Evolutionary conservation across 805 yeast genomes (phyloP), one percentile per base, ranked within the genome.

Genomic region (Kregervanrija delftensis): DNA sequence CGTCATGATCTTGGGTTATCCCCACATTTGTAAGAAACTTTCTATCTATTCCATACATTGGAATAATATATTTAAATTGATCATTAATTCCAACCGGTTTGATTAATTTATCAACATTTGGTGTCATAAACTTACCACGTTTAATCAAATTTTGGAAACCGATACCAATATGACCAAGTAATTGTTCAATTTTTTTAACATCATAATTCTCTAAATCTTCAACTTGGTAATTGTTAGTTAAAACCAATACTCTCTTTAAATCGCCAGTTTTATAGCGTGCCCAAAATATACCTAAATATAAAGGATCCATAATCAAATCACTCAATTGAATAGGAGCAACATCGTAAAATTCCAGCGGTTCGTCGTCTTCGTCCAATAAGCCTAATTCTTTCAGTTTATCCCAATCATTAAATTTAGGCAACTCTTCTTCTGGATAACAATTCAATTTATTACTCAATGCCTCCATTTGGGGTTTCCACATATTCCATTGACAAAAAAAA

Each of bases 41-140:
- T 16, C 47, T 13, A 30, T 54, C 45, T 5, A 43, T 10, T 30
- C 50, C 52, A 42, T 47, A 54, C 28, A 52, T 11, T 22, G 49
- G 42, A 3, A 42, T 36, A 2, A 42, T 42, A 15, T 40, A 45
- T 17, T 33, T 10, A 22, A 54, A 42, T 10, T 15, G 15, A 36
- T 50, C 55, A 12, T 9, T 43, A 15, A 32, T 10, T 2, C 12
- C 10, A n/a, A 49, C 35, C 6, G 48, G 36, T 31, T 39, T 34
- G 2, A 10, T n/a, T 11, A 41, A 41, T 11, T 28, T 32, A 2
- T 30, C 28, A 8, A 11, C 28, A 8, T n/a, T 11, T 37, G 50
- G 47, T 8, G 45, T 33, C 8, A 32, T 2, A 6, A 50, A 30
- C 14, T 32, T 31, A 4, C 22, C 35, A 9, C 22, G n/a, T 8